A percentile compares a stretch with the other conserved stretches of the same genome.
These are phyloP conservation scores for Chytridium lagenaria DNA, from an alignment of 371 early-diverging fungal genomes.

Conservation along the genomic window DNA sequence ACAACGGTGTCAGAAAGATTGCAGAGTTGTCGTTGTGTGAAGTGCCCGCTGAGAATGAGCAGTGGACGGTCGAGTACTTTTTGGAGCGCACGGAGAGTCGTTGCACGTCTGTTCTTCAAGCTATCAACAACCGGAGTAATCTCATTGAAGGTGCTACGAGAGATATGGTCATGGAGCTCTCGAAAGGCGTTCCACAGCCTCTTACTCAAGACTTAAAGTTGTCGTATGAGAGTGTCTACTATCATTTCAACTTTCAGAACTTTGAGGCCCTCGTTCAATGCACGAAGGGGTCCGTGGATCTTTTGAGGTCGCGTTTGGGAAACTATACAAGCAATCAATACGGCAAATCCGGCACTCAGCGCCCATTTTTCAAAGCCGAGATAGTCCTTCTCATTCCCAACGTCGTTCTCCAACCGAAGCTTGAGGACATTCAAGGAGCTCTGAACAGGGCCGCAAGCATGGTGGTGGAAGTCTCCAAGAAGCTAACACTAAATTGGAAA, in stretches of 20 bases:
- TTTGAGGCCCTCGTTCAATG: conserved; percentile 64
- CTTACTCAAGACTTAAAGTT: conserved; percentile 52
- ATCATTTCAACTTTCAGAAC: conserved; percentile 61
- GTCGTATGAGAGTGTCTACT: conserved; percentile 64
- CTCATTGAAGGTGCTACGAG: conserved; percentile 62
- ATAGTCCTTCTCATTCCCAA: conserved; percentile 63
- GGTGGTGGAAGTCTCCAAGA: conserved; percentile 63
- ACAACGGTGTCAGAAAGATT: conserved; percentile 53
- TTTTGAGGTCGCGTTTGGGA: conserved; percentile 58
- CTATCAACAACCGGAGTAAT: conserved; percentile 61
- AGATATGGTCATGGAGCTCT: conserved; percentile 60
- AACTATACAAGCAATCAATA: conserved; percentile 62
- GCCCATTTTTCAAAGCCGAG: conserved; percentile 67
- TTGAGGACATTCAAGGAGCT: conserved; percentile 67
- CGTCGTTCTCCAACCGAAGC: conserved; percentile 66
- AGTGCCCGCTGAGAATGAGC: conserved; percentile 61
- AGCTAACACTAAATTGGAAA: conserved; percentile 58
- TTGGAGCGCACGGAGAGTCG: conserved; percentile 59
- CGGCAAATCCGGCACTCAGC: conserved; percentile 54
- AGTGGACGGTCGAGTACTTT: conserved; percentile 67
- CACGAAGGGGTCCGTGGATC: conserved; percentile 64
- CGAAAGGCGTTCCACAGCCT: conserved; percentile 50
- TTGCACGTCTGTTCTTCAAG: conserved; percentile 51
- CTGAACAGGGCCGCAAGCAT: conserved; percentile 60
- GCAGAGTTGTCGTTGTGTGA: conserved; percentile 60